Evolutionary conservation across 306 rosid genomes (phyloP), one percentile per base, ranked within the genome.

Genomic region (Vigna nakashimae): DNA sequence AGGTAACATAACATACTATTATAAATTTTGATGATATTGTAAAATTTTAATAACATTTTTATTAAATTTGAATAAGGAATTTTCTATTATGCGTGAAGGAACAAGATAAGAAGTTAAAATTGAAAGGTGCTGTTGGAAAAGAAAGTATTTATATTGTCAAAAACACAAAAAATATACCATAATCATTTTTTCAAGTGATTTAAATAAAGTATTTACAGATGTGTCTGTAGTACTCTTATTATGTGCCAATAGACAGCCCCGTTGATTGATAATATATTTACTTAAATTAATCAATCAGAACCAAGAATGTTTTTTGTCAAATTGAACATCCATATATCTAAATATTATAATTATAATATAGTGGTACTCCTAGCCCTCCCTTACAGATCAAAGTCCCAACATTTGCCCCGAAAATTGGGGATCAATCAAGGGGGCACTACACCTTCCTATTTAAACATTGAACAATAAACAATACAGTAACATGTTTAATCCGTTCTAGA

Each of bases 331-430:
- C 2, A 62, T 32, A 32, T 15, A 30, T 32, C 8, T 26, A 28
- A 69, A 9, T 69, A 69, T 24, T 28, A 15, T 28, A 49, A 69
- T 26, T 16, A 26, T 24, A 34, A 69, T 30, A 71, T n/a, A 30
- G 60, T 49, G 62, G 58, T 14, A 50, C 30, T 69, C 26, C 46
- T 50, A 30, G 12, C 28, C 48, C 62, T 70, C 48, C 55, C 62
- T 52, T 52, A 9, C 49, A 17, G 17, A 48, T 32, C 75, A 71
- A 34, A 34, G 64, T 22, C 75, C 64, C 6, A 71, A 32, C 53
- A 32, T 71, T 49, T 71, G 34, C 16, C 34, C 62, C 50, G 12
- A 24, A 10, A 55, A 34, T 53, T 6, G 20, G 65, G 36, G 42
- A 36, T 36, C 18, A 1, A 9, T 49, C 50, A 65, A 17, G 70